Evolutionary conservation across 805 yeast genomes (phyloP).

Genomic region (Ogataea paradorogensis): DNA sequence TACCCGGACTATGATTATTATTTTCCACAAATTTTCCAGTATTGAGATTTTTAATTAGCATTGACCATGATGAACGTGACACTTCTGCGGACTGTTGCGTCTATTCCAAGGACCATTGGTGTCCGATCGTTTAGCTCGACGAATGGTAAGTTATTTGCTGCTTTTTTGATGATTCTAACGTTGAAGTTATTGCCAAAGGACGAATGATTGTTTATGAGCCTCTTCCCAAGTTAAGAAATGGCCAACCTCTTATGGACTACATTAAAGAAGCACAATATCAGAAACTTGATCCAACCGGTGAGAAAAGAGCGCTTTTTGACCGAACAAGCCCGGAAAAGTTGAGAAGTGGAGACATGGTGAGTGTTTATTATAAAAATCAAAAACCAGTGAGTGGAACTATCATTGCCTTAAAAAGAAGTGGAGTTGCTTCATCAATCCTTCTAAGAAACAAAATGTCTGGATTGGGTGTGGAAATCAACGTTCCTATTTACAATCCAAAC

Average conservation of each 20-base stretch:
- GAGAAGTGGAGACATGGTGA: slow-evolving; percentile 78
- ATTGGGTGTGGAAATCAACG: slow-evolving; percentile 80
- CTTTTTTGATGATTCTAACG: neutral
- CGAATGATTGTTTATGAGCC: slow-evolving; percentile 45
- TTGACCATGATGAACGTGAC: slow-evolving; percentile 1
- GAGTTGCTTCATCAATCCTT: slow-evolving; percentile 70
- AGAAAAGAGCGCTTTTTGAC: slow-evolving; percentile 55
- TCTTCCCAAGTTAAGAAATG: slow-evolving; percentile 46
- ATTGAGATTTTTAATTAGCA: neutral
- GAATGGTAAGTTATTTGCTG: neutral
- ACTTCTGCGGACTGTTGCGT: neutral
- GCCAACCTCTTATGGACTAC: slow-evolving; percentile 42
- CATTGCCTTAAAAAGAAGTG: slow-evolving; percentile 69
- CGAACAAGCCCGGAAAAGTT: slow-evolving; percentile 47
- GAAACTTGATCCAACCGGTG: slow-evolving; percentile 69
- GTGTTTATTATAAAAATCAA: slow-evolving; percentile 65
- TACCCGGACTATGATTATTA: slow-evolving; percentile 1
- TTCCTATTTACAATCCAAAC: slow-evolving; percentile 78
- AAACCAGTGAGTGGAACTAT: slow-evolving; percentile 76
- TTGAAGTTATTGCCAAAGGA: slow-evolving; percentile 6
- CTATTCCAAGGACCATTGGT: neutral
- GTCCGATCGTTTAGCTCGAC: neutral
- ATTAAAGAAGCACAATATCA: slow-evolving; percentile 50
- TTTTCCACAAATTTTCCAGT: slow-evolving; percentile 1
- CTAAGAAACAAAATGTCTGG: slow-evolving; percentile 79